Evolutionary conservation across 805 yeast genomes (phyloP).

Genomic region (Candida pseudoglaebosa): DNA sequence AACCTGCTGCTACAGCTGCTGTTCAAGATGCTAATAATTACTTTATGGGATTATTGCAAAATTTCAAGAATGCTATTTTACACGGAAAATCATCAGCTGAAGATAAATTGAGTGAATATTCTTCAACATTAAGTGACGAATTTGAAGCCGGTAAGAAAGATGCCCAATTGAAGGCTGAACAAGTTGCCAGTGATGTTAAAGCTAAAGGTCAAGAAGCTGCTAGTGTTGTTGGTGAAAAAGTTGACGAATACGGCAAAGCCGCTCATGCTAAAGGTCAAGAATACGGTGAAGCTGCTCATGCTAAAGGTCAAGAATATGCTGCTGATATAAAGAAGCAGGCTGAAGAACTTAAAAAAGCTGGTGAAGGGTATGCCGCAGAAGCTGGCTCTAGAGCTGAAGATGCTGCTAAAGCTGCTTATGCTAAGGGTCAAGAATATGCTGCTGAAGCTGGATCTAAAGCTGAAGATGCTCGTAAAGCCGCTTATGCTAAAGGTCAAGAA

Average conservation of each 20-base stretch:
- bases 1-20: conserved; percentile 5
- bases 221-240: conserved; percentile 2
- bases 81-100: conserved; percentile 2
- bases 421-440: conserved; percentile 2
- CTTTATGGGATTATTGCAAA: conserved; percentile 3
- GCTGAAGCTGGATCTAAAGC: conserved; percentile 4
- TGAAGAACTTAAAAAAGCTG: conserved; percentile 1
- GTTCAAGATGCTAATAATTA: conserved; percentile 3
- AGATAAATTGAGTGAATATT: conserved; percentile 1
- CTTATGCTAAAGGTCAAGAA: too few relatives aligned
- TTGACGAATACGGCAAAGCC: conserved; percentile 4
- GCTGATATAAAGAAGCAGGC: too few relatives aligned
- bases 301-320: too few relatives aligned
- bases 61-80: neutral
- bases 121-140: neutral
- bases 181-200: conserved; percentile 6
- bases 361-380: neutral
- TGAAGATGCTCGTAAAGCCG: conserved; percentile 10
- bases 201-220: conserved; percentile 5
- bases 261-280: conserved; percentile 1
- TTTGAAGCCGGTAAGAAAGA: conserved; percentile 5
- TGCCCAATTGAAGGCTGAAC: conserved; percentile 8
- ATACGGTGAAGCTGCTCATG: conserved; percentile 1
- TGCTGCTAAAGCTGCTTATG: conserved; percentile 11
- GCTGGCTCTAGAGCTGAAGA: conserved; percentile 7